phyloP scores from a whole-genome alignment of 345 rosid species.

The Eucalyptus grandis region DNA sequence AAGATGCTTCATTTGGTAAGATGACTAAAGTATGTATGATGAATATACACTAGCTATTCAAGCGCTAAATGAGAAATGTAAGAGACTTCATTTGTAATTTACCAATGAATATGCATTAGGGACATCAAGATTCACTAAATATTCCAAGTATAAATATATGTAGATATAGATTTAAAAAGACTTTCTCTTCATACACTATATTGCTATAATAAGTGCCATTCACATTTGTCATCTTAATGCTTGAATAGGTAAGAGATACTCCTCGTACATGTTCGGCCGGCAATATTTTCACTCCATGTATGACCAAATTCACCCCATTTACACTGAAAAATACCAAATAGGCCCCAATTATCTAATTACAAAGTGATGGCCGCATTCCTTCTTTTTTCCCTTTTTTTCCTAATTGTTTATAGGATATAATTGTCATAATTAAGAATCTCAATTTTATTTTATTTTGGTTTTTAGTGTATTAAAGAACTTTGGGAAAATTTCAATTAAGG shows the following conservation, averaged over 20 bases:
- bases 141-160: not conserved
- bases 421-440: not conserved
- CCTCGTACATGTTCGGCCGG: not conserved
- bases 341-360: not conserved
- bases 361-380: not conserved
- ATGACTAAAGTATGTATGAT: not conserved
- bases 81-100: not conserved
- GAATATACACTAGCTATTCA: not conserved
- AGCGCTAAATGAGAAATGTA: not conserved
- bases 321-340: too few relatives aligned
- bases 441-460: too few relatives aligned
- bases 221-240: not conserved
- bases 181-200: not conserved
- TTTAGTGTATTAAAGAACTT: too few relatives aligned
- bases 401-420: not conserved
- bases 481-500: too few relatives aligned
- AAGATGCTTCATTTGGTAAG: not conserved
- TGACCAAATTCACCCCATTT: not conserved
- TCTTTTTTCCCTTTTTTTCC: not conserved
- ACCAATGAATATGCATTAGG: not conserved
- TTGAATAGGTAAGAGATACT: not conserved
- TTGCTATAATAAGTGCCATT: not conserved
- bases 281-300: not conserved
- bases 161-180: not conserved
- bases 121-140: not conserved